Evolutionary conservation across 352 stramenopile species (phyloP), one percentile per base, ranked within the genome.

Genomic region (Phytophthora sansomeana): DNA sequence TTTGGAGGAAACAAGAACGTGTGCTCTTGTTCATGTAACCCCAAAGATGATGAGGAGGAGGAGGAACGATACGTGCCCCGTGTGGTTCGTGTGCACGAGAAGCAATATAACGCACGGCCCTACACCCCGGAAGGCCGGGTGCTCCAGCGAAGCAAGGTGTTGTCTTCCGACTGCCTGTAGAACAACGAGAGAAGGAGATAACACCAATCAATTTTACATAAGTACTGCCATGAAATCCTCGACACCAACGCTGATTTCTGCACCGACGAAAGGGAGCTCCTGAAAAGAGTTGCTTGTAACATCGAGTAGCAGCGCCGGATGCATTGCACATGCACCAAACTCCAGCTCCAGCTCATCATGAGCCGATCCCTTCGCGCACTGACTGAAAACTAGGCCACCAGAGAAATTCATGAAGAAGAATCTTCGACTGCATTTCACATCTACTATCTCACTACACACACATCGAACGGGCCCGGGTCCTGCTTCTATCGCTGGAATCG

Each of bases 11-110:
- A 48, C 21, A 58, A 36, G 21, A 58, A 36, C 26, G 33, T 30
- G 46, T 73, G 51, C 44, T 63, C 33, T 35, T 56, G 44, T 43
- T 48, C 29, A 14, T 67, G 57, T 46, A 10, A n/a, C 4, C 10
- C 5, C 26, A 46, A 52, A 53, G 46, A 65, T 6, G 48, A 44
- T 6, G 49, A 67, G 3, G 68, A 44, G 9, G 49, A 67, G 3
- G 68, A 74, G 30, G 65, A 75, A 4, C 50, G 55, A 7, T 59
- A 63, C 19, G 50, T 49, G 9, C 83, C 83, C 4, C 79, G 83
- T 6, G 64, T 92, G 13, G 64, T 80, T 17, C 69, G 69, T 14
- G 74, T 87, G 28, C 83, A 92, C 35, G 69, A 76, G n/a, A 92
- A 90, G 65, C 83, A 92, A 64, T 72, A 77, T 55, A 80, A 89